phyloP scores from a whole-genome alignment of 257 asterid genomes.

The Penstemon davidsonii region DNA sequence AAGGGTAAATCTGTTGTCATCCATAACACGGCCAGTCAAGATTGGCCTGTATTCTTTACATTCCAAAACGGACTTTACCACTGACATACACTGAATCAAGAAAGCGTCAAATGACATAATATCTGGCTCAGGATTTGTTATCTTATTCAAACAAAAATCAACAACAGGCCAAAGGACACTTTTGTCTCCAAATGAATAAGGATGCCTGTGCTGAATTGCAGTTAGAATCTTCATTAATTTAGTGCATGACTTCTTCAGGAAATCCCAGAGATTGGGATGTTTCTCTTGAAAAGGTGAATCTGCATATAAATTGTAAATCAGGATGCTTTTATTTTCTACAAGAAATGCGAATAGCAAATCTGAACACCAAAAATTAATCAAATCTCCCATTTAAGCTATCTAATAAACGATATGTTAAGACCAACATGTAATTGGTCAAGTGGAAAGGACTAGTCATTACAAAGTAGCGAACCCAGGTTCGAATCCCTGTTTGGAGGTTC shows the following conservation, averaged over 20 bases:
- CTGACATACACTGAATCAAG: constrained; percentile 84
- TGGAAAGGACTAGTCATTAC: too few relatives aligned
- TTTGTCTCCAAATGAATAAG: constrained; percentile 94
- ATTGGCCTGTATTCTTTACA: constrained; percentile 85
- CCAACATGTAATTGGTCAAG: too few relatives aligned
- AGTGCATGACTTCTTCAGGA: constrained; percentile 74
- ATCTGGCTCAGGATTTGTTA: constrained; percentile 81
- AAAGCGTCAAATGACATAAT: constrained; percentile 66
- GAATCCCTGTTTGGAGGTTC: too few relatives aligned
- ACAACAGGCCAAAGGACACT: constrained; percentile 69
- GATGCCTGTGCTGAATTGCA: constrained; percentile 82
- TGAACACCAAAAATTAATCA: constrained; percentile 19
- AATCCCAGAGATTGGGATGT: constrained; percentile 71
- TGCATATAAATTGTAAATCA: constrained; percentile 53
- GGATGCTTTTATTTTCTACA: constrained; percentile 23
- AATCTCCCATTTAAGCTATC: neutral
- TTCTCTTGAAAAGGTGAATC: constrained; percentile 76
- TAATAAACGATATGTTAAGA: constrained; percentile 2
- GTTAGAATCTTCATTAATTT: constrained; percentile 83
- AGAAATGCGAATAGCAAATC: constrained; percentile 3
- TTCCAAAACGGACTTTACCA: constrained; percentile 84
- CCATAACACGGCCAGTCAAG: constrained; percentile 86
- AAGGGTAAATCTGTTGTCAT: constrained; percentile 69
- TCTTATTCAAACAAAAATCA: constrained; percentile 80
- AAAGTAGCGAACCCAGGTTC: too few relatives aligned